Base-by-base conservation (phyloP, 129 eudicot species). In the Tanacetum coccineum region DNA sequence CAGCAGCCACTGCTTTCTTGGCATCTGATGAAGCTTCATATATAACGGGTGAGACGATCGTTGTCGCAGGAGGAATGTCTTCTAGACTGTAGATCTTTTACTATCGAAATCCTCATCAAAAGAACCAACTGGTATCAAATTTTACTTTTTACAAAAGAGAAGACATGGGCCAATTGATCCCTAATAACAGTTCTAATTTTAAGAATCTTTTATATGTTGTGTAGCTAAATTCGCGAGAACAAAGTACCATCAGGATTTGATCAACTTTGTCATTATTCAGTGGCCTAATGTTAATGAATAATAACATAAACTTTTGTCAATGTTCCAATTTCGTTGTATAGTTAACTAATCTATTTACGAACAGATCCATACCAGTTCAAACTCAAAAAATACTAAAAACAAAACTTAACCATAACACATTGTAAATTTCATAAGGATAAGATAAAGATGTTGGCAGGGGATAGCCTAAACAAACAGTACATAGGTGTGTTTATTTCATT, bases 21-120 rank as follows among this genome's bases (percentile, higher is more conserved):
- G 96, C 95, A 18, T 92, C 98, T 5, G 95, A 88, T 67, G 98
- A 92, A 22, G 96, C 96, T 67, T 73, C 95, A 56, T 92, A 88
- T 68, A 80, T 92, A 26, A 92, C 95, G 5, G 98, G 98, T 17
- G 98, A 92, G 86, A 92, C 89, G 15, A 32, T 92, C 62, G 89
- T 88, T 17, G 98, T 88, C 67, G 96, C 91, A 0, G 98, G 98
- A 58, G 98, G 98, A 72, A 74, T 73, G 71, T 81, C 91, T 62
- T 84, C 96, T n/a, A 80, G 98, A 65, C 89, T 92, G 49, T 84
- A 79, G 63, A 62, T 62, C 32, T 32, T 6, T 59, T 32, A 36
- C 15, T 4, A 1, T 57, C 9, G 25, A 59, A 28, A 6, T 17
- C 44, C 44, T 59, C 39, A 2, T 59, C 18, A 59, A 19, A 25